Evolutionary conservation across 75 land plant genomes (phyloP).

Genomic region (Selaginella tamariscina): DNA sequence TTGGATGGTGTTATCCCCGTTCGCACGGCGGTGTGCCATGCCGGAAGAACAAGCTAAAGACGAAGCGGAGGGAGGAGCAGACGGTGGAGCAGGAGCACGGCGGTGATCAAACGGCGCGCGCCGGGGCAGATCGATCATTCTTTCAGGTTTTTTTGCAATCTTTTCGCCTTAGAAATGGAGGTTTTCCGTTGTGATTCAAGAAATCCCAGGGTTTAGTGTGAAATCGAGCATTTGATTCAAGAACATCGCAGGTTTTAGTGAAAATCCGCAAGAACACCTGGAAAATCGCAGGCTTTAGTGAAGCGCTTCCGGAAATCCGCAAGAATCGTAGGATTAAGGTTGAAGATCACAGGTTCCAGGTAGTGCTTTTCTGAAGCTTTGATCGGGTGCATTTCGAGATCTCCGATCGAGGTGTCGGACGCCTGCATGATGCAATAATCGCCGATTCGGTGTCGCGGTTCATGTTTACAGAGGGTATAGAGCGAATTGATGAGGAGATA

Average conservation of each 20-base stretch:
- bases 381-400: neutral
- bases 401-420: neutral
- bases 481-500: neutral
- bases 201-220: neutral
- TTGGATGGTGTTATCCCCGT: neutral
- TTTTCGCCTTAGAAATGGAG: neutral
- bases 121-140: neutral
- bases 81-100: neutral
- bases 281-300: neutral
- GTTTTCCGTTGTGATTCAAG: neutral
- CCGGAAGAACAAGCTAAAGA: too few species aligned
- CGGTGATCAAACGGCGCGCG: neutral
- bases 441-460: neutral
- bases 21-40: slow-evolving; percentile 2
- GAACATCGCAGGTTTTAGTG: neutral
- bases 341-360: too few species aligned
- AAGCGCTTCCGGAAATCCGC: too few species aligned
- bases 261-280: too few species aligned
- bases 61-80: too few species aligned
- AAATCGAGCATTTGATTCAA: neutral
- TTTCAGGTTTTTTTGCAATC: neutral
- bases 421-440: neutral
- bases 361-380: neutral
- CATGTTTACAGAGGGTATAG: neutral
- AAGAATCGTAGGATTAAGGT: too few species aligned